These are phyloP conservation scores for Cryptococcus hybrid DNA, from an alignment of 1,284 basidiomycete species.

Conservation along the genomic window DNA sequence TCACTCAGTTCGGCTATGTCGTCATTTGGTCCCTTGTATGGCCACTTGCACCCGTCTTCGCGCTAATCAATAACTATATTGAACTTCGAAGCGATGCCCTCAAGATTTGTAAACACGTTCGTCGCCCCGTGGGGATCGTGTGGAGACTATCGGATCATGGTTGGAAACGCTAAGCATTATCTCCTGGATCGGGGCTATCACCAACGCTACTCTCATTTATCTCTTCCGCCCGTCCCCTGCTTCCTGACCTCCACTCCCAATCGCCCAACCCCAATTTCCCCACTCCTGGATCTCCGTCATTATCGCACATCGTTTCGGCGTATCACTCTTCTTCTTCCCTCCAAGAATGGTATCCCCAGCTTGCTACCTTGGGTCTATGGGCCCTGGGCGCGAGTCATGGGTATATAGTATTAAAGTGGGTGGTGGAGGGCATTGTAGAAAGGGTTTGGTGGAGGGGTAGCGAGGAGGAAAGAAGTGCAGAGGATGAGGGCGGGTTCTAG, in stretches of 20 bases:
- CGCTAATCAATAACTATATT: constrained; percentile 69
- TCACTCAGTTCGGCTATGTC: constrained; percentile 86
- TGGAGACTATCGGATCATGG: constrained; percentile 94
- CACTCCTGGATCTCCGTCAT: constrained; percentile 26
- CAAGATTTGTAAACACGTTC: constrained; percentile 84
- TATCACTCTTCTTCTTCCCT: constrained; percentile 30
- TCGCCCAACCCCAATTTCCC: constrained; percentile 39
- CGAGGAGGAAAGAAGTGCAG: constrained; percentile 54
- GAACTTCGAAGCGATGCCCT: constrained; percentile 92
- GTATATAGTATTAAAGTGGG: constrained; percentile 64
- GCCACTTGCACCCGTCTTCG: constrained; percentile 74
- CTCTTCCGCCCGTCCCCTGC: constrained; percentile 61
- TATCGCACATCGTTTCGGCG: constrained; percentile 31
- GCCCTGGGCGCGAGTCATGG: constrained; percentile 76
- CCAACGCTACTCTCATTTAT: constrained; percentile 81
- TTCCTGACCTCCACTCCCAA: constrained; percentile 19
- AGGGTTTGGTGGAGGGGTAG: constrained; percentile 70
- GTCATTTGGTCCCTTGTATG: constrained; percentile 90
- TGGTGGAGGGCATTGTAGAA: constrained; percentile 71
- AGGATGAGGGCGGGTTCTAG: constrained; percentile 14
- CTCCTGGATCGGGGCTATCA: constrained; percentile 80
- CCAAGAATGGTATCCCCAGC: constrained; percentile 27
- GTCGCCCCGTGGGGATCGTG: constrained; percentile 77
- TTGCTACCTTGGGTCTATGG: constrained; percentile 67
- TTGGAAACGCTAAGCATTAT: constrained; percentile 81